Evolutionary conservation across 169 alveolate genomes (phyloP).

Genomic region (Perkinsus marinus): DNA sequence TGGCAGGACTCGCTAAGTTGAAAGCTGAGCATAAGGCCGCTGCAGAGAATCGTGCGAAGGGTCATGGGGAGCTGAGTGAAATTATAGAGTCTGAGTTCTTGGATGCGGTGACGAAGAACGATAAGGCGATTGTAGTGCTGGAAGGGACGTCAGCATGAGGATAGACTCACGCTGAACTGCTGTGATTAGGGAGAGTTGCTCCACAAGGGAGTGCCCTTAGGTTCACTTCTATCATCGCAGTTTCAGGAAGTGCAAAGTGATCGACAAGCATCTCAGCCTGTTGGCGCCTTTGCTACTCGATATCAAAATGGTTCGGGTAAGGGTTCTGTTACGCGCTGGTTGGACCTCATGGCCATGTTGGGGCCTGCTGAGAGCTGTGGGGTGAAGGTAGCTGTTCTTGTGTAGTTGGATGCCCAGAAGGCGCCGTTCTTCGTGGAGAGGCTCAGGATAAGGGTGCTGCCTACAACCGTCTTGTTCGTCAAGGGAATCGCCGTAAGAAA

Average conservation of each 20-base stretch:
- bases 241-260: conserved; percentile 64
- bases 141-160: too few relatives aligned
- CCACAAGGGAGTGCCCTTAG: too few relatives aligned
- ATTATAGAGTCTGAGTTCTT: conserved; percentile 63
- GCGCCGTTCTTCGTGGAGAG: conserved; percentile 60
- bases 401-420: conserved; percentile 53
- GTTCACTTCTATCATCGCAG: conserved; percentile 68
- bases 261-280: conserved; percentile 52
- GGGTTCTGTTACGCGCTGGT: too few relatives aligned
- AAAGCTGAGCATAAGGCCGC: not conserved
- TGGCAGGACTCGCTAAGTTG: not conserved
- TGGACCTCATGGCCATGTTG: too few relatives aligned
- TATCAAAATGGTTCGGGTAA: conserved; percentile 34
- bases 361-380: too few relatives aligned
- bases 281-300: conserved; percentile 53
- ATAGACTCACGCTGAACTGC: too few relatives aligned
- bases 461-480: conserved; percentile 48
- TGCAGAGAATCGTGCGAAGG: conserved; percentile 11
- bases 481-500: conserved; percentile 59
- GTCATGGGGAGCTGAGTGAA: conserved; percentile 59
- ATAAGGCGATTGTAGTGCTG: conserved; percentile 27
- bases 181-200: too few relatives aligned
- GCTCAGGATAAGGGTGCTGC: conserved; percentile 52
- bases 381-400: not conserved
- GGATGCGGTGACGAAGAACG: conserved; percentile 38